Percentiles rank a stretch among this genome's conserved stretches.
These are phyloP conservation scores for Cinnamomum micranthum DNA, from an alignment of 164 flowering plant genomes.

Conservation along the genomic window DNA sequence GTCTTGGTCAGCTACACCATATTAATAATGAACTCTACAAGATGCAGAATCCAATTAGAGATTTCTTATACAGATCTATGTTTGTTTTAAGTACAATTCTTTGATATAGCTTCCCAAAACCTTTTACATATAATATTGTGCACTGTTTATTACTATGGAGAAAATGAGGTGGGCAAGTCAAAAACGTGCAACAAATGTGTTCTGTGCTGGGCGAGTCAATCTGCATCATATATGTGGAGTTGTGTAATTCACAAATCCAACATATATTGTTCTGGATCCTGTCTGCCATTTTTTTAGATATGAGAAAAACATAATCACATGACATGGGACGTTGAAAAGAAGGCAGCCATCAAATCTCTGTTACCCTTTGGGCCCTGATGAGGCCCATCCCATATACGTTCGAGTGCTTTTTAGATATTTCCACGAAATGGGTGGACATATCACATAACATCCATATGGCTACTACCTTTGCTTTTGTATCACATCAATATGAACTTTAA, in stretches of 20 bases:
- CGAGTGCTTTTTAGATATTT: conserved; percentile 18
- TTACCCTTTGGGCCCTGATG: conserved; percentile 54
- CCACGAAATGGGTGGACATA: background rate
- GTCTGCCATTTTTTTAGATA: conserved; percentile 49
- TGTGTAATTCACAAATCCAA: background rate
- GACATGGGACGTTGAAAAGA: conserved; percentile 67
- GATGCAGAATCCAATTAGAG: too few relatives aligned
- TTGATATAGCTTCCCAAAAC: too few relatives aligned
- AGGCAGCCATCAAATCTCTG: conserved; percentile 73
- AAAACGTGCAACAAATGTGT: too few relatives aligned
- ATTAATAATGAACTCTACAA: too few relatives aligned
- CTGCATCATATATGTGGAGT: too few relatives aligned
- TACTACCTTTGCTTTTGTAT: background rate
- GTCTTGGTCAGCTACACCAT: too few relatives aligned
- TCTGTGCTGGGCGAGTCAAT: too few relatives aligned
- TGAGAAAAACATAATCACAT: conserved; percentile 81
- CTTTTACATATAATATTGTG: too few relatives aligned
- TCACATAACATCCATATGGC: background rate
- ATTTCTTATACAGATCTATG: too few relatives aligned
- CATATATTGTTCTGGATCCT: conserved; percentile 4
- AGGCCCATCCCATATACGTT: conserved; percentile 53
- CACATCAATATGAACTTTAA: background rate
- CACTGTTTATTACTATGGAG: too few relatives aligned
- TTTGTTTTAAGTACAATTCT: too few relatives aligned
- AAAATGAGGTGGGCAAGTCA: too few relatives aligned